Evolutionary conservation across 169 alveolate genomes (phyloP), one percentile per base, ranked within the genome.

Genomic region (Cryptosporidium canis): DNA sequence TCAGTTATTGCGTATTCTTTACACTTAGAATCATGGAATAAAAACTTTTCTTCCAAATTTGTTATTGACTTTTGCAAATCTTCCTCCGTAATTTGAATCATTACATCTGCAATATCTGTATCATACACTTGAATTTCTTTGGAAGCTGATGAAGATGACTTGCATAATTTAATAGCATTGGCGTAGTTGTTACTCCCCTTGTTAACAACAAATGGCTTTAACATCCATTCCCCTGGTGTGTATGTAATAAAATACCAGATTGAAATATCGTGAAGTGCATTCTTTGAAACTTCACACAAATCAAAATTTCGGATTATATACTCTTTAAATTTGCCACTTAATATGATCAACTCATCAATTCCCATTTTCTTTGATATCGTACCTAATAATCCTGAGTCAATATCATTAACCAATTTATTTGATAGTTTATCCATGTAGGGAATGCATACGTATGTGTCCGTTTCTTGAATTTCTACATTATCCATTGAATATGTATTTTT

Each of bases 21-120:
- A 39, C 87, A 77, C 55, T 77, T 77, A 8, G 6, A 21, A 33
- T 77, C 87, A 29, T 77, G 87, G 7, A 77, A 58, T 41, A 77
- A 27, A 31, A 55, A 77, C 21, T 77, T 77, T 24, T 55, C 77
- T 24, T 77, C 87, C 24, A 77, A 39, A 77, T 21, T 39, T 53
- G 47, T 24, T 43, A 77, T 24, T 18, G 87, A 58, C 7, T 45
- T 77, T 21, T 77, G 70, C 27, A 77, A 44, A 24, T 77, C 72
- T n/a, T 56, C 44, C 21, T 77, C 87, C 1, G 87, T 43, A 18
- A 61, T 41, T 51, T 43, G 43, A 41, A 77, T 11, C 16, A 77
- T 21, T 39, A 77, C 44, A 18, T 77, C 87, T 4, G 87, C 87
- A 18, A 58, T 24, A 8, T 77, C 87, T 18, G 71, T 16, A 4